Base-by-base conservation (phyloP, 768 basidiomycete species). In the Collybia mongolica region DNA sequence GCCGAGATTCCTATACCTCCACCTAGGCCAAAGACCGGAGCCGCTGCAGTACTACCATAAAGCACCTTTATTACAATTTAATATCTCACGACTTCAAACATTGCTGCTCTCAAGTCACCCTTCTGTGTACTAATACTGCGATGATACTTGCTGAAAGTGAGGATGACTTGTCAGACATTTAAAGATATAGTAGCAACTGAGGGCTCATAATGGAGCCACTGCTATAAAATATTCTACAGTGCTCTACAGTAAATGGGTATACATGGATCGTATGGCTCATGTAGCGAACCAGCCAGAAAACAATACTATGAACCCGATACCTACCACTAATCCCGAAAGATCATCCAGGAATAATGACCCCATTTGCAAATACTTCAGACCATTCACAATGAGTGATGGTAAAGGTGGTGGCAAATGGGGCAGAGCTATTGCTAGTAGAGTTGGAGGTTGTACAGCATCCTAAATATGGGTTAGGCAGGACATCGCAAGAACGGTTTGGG, bases 331-430 rank as follows among this genome's bases (percentile, higher is more conserved):
- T 1, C 79, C 81, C 2, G 88, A 80, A 0, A 93, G 64, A 56
- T 90, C 90, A 53, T 93, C 85, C 20, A 90, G 63, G 61, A 91
- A 79, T 20, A 80, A 60, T 1, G 80, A 76, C 6, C 76, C 81
- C 76, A 93, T 82, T 51, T 82, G 81, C 20, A 86, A 50, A 67
- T 92, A 91, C 53, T 82, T 85, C 52, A 88, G 61, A 1, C 71
- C 74, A 51, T 83, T 82, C 42, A 79, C 70, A 52, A 91, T 77
- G n/a, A 85, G 51, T 0, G 80, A 77, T 0, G 84, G 79, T 20
- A 90, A 48, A 1, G 83, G 83, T 12, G 80, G 70, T 1, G 89
- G 89, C 9, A 92, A 73, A 55, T 84, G 75, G 8, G 85, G 83
- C 2, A 90, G 71, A 0, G 73, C 82, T 9, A 88, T 49, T 0